Evolutionary conservation across 345 rosid genomes (phyloP).

Genomic region (Pistacia integerrima): DNA sequence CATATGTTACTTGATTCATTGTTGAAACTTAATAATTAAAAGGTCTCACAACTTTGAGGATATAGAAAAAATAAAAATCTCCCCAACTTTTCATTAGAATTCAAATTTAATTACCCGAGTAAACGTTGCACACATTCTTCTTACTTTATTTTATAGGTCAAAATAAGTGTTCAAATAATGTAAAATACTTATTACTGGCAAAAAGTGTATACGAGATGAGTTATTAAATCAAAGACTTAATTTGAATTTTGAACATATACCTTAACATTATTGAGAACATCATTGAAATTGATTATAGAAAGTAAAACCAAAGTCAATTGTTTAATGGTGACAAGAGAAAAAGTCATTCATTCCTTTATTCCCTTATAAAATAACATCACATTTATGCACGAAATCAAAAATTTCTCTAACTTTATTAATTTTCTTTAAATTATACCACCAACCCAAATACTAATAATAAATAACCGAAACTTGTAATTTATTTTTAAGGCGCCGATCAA

Average conservation of each 20-base stretch:
- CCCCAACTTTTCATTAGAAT: not conserved
- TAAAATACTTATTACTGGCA: too few relatives aligned
- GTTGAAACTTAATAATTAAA: not conserved
- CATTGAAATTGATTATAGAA: not conserved
- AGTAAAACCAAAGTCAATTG: not conserved
- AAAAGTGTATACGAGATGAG: too few relatives aligned
- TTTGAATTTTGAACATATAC: too few relatives aligned
- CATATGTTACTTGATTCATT: not conserved
- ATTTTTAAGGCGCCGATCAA: too few relatives aligned
- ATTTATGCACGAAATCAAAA: not conserved
- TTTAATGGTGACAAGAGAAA: not conserved
- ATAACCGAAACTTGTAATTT: too few relatives aligned
- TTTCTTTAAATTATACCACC: not conserved
- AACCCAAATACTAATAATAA: not conserved
- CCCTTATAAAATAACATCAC: not conserved
- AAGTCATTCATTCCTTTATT: not conserved
- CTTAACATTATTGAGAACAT: too few relatives aligned
- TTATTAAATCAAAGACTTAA: too few relatives aligned
- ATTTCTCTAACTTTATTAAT: not conserved
- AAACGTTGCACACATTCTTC: not conserved
- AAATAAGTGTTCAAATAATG: too few relatives aligned
- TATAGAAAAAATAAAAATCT: too few relatives aligned
- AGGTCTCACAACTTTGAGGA: too few relatives aligned
- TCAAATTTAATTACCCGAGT: not conserved
- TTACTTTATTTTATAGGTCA: too few relatives aligned